These are phyloP conservation scores for Suhomyces pyralidae DNA, from an alignment of 805 yeast genomes.

Conservation along the genomic window DNA sequence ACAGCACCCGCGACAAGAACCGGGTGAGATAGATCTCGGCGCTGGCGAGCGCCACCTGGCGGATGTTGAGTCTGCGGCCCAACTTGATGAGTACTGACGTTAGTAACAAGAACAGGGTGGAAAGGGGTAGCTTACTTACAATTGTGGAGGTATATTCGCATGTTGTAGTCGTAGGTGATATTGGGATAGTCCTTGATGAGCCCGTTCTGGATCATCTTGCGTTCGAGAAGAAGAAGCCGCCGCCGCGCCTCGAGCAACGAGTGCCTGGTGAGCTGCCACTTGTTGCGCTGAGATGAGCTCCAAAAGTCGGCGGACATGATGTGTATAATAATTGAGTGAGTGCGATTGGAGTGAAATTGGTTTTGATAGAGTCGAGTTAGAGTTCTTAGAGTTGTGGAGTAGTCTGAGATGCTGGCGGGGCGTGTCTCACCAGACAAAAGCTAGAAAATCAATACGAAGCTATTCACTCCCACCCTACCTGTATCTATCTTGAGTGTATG, in stretches of 20 bases:
- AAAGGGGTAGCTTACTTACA: conserved; percentile 11
- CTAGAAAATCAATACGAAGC: no score
- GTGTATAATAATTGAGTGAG: no score
- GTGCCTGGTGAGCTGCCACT: conserved; percentile 78
- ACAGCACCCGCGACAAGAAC: conserved; percentile 66
- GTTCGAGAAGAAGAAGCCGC: conserved; percentile 37
- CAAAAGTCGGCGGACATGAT: conserved; percentile 79
- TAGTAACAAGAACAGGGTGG: conserved; percentile 5
- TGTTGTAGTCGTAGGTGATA: conserved; percentile 52
- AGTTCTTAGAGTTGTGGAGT: no score
- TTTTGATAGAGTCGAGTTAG: no score
- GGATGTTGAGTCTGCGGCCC: conserved; percentile 71
- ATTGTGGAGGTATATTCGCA: conserved; percentile 77
- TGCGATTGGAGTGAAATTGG: no score
- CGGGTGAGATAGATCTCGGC: conserved; percentile 85
- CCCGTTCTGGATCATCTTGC: conserved; percentile 43
- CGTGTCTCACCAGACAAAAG: no score
- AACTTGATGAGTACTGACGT: conserved; percentile 56
- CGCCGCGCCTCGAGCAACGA: conserved; percentile 49
- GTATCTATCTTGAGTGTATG: no score
- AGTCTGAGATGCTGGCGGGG: no score
- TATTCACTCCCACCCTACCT: no score
- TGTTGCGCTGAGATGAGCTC: conserved; percentile 74
- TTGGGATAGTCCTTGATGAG: conserved; percentile 42
- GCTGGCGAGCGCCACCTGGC: conserved; percentile 84